Evolutionary conservation across 2,329 filamentous ascomycete species (phyloP), one percentile per base, ranked within the genome.

Genomic region (Tolypocladium sp.): DNA sequence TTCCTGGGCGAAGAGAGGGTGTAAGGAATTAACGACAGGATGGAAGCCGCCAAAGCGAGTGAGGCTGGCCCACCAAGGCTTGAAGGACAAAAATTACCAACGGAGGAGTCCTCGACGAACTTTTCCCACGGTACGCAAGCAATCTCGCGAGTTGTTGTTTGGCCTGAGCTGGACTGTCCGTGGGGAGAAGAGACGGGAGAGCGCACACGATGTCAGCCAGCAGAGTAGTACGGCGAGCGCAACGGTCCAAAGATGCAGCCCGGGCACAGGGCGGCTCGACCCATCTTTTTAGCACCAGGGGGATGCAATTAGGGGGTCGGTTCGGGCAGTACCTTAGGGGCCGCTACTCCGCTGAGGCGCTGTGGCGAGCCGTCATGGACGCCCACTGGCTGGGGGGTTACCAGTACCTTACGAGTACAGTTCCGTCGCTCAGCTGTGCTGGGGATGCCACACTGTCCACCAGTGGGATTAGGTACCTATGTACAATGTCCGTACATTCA

Each of bases 1-100:
- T 25, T 27, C 53, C 22, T 9, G 27, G 42, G 15, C 15, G 53
- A 44, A 6, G 17, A 30, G 54, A 30, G 37, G 54, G 38, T 15
- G 20, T 4, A 37, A 53, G 20, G 49, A 5, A 35, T 51, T 8
- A 78, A 73, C 70, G 75, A 77, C 66, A 61, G 72, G 67, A 66
- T 62, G 60, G 68, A 75, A 74, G 69, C 75, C 77, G 78, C 79
- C 79, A 79, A 75, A 85, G 78, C 82, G 83, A 86, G 77, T 82
- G 83, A 84, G 77, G 77, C 74, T 74, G 75, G 62, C 64, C 61
- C 58, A 62, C 64, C 60, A 63, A 63, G 56, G 37, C 41, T 58
- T 60, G 62, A 59, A 64, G 62, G 56, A 62, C 57, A 33, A 62
- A 64, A 25, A 59, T 17, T 59, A 63, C 60, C 61, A 57, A 58